Evolutionary conservation across 768 basidiomycete genomes (phyloP), one percentile per base, ranked within the genome.

Genomic region (Tephrocybe sp.): DNA sequence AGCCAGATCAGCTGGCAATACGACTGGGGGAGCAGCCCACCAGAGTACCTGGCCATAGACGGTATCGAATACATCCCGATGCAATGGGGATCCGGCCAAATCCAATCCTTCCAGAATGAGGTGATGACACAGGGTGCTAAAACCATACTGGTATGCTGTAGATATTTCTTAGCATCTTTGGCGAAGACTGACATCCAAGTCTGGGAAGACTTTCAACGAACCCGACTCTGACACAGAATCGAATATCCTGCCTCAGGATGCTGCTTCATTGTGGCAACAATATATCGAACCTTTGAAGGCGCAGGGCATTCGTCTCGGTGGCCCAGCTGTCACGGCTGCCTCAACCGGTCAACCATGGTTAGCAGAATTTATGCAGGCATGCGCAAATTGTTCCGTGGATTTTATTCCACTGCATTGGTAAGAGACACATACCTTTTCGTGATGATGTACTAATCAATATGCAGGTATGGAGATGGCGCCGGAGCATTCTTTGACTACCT

Each of bases 171-270:
- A 37, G 38, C 19, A 8, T 32, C 47, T 19, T 15, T 32, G 43
- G 70, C 49, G 60, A 69, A 58, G 81, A 77, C 53, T 76, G 75
- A 78, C 76, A 25, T 54, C 44, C n/a, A n/a, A n/a, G n/a, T n/a
- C n/a, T 16, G 31, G 30, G 5, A 40, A 77, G 74, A 60, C 58
- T 4, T 70, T 72, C 63, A 70, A 69, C 46, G 68, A 70, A 42
- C 89, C 89, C 4, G 85, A 93, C 53, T 75, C 81, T 52, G 59
- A 58, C 40, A 53, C 71, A 28, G 70, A 80, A 54, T 70, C 78
- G 16, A 76, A 80, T 40, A 73, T 80, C 35, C 59, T 68, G 25
- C 70, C 77, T 5, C 61, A 61, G 9, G 66, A 70, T 18, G 78
- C 77, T 35, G 77, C 80, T 1, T 63, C 71, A n/a, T 62, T 82